These are phyloP conservation scores for Colletotrichum sansevieriae DNA, from an alignment of 2,329 filamentous ascomycete genomes.

Conservation along the genomic window DNA sequence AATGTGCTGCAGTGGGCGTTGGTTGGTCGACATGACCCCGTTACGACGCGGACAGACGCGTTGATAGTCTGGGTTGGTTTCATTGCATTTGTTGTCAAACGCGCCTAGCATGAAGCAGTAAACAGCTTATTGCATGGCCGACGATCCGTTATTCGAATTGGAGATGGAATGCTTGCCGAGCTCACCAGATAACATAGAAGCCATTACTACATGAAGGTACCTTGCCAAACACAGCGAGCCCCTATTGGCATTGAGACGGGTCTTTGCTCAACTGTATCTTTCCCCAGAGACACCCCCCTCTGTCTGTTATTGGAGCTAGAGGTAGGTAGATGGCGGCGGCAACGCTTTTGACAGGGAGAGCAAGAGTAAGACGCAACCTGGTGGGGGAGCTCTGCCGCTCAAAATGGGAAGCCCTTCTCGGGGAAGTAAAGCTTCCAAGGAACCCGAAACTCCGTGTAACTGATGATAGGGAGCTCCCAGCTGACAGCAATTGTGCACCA, in stretches of 20 bases:
- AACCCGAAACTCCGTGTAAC: conserved; percentile 1
- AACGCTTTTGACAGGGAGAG: conserved; percentile 23
- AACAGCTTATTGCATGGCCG: conserved; percentile 12
- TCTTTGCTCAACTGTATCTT: no score
- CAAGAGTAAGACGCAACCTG: conserved; percentile 12
- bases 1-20: conserved; percentile 1
- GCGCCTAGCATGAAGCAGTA: conserved; percentile 31
- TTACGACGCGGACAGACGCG: conserved; percentile 30
- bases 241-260: no score
- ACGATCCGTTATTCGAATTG: background rate
- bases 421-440: background rate
- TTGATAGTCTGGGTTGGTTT: conserved; percentile 19
- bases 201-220: no score
- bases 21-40: background rate
- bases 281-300: background rate
- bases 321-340: background rate
- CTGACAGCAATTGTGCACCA: no score
- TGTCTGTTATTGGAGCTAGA: conserved; percentile 5
- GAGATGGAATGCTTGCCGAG: conserved; percentile 10
- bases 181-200: background rate
- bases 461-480: no score
- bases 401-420: no score
- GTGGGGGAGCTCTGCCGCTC: conserved; percentile 16
- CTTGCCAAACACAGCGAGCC: no score
- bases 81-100: conserved; percentile 25